These are phyloP conservation scores for Malassezia equina DNA, from an alignment of 1,284 basidiomycete genomes.

Conservation along the genomic window DNA sequence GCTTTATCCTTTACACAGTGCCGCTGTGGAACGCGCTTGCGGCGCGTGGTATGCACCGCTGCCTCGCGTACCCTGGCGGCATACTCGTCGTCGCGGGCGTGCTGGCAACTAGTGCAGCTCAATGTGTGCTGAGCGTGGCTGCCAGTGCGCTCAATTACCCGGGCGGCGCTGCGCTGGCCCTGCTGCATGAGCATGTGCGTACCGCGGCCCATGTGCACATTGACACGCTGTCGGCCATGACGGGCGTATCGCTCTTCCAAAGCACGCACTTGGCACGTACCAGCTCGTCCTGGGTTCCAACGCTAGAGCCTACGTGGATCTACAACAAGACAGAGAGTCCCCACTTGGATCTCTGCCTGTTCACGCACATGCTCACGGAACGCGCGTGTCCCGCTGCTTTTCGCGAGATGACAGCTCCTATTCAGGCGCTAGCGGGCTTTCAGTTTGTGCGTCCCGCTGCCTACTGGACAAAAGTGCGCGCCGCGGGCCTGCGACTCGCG, in stretches of 20 bases:
- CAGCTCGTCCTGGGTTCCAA: not conserved
- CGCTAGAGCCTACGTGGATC: slow-evolving; percentile 12
- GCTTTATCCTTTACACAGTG: slow-evolving; percentile 79
- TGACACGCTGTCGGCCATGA: slow-evolving; percentile 73
- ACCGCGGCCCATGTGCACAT: slow-evolving; percentile 53
- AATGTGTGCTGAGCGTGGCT: slow-evolving; percentile 48
- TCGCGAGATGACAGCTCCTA: not conserved
- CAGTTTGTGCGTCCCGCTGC: not conserved
- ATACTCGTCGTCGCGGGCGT: not conserved
- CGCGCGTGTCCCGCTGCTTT: not conserved
- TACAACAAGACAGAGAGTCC: slow-evolving; percentile 41
- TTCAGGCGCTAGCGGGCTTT: not conserved
- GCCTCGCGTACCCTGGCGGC: slow-evolving; percentile 13
- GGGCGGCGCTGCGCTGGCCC: slow-evolving; percentile 64
- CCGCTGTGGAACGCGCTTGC: slow-evolving; percentile 72
- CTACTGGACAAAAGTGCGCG: not conserved
- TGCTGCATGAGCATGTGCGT: slow-evolving; percentile 54
- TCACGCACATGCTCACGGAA: slow-evolving; percentile 27
- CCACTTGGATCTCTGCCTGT: slow-evolving; percentile 14
- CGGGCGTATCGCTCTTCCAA: slow-evolving; percentile 78
- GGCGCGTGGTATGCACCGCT: slow-evolving; percentile 53
- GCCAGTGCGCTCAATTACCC: slow-evolving; percentile 75
- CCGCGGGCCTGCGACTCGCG: not conserved
- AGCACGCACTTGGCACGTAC: slow-evolving; percentile 54
- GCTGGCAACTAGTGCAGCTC: not conserved